Evolutionary conservation across 805 yeast genomes (phyloP).

Genomic region (Myxozyma lipomycoides): DNA sequence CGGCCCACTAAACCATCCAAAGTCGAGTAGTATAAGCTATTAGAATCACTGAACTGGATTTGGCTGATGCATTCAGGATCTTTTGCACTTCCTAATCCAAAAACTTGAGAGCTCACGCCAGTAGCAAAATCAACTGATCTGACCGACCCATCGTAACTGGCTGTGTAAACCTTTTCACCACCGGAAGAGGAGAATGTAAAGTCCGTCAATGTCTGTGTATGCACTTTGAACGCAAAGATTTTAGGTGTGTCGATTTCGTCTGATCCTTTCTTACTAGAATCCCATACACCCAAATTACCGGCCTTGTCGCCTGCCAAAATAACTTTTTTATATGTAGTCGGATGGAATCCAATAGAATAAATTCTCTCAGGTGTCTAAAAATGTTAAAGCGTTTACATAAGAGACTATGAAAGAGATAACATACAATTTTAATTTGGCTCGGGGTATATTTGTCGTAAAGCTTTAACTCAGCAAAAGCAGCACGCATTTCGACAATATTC

Average conservation of each 20-base stretch:
- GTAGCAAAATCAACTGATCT: constrained; percentile 64
- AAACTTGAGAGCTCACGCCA: constrained; percentile 56
- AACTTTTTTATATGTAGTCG: constrained; percentile 56
- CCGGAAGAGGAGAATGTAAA: constrained; percentile 51
- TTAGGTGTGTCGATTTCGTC: constrained; percentile 38
- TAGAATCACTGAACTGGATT: constrained; percentile 32
- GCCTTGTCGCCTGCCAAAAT: constrained; percentile 82
- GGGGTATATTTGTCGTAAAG: constrained; percentile 60
- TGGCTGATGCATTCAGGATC: constrained; percentile 39
- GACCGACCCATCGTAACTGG: constrained; percentile 86
- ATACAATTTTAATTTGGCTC: constrained; percentile 62
- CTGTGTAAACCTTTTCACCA: constrained; percentile 56
- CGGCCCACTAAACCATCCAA: constrained; percentile 72
- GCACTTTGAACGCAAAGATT: constrained; percentile 64
- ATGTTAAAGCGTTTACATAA: neutral
- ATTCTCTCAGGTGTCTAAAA: constrained; percentile 54
- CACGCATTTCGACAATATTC: constrained; percentile 48
- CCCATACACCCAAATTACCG: constrained; percentile 90
- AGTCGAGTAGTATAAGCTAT: constrained; percentile 68
- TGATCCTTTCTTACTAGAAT: constrained; percentile 49
- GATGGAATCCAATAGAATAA: constrained; percentile 73
- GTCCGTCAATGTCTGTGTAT: constrained; percentile 67
- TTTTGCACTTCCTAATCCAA: constrained; percentile 23
- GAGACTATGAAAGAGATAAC: constrained; percentile 4
- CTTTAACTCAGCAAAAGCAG: constrained; percentile 50